These are phyloP conservation scores for Trichoderma sp. DNA, from an alignment of 2,329 filamentous ascomycete genomes.

Conservation along the genomic window DNA sequence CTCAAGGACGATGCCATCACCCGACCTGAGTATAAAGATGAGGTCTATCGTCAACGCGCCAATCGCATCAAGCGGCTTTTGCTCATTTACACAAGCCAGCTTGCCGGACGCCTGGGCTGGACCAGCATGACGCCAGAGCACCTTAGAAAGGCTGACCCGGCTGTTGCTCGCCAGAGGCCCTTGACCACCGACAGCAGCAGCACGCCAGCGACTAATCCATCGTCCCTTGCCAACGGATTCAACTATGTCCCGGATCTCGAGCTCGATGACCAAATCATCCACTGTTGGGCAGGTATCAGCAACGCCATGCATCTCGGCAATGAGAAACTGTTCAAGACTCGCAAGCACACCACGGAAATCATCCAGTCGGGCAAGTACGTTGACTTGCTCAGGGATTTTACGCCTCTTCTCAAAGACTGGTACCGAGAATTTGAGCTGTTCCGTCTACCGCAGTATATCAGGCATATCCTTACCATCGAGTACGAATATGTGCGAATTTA, in stretches of 20 bases:
- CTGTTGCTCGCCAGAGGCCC: constrained; percentile 55
- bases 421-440: constrained; percentile 81
- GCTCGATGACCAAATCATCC: constrained; percentile 70
- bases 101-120: constrained; percentile 89
- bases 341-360: constrained; percentile 84
- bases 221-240: constrained; percentile 61
- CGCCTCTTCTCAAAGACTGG: constrained; percentile 78
- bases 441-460: constrained; percentile 65
- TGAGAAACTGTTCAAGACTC: constrained; percentile 82
- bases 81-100: constrained; percentile 88
- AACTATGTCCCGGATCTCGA: constrained; percentile 70
- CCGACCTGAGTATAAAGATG: constrained; percentile 71
- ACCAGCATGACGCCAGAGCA: constrained; percentile 88
- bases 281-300: constrained; percentile 94
- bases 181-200: constrained; percentile 59
- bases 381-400: constrained; percentile 77
- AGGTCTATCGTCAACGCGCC: constrained; percentile 75
- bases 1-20: constrained; percentile 62
- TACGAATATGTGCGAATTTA: constrained; percentile 96
- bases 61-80: constrained; percentile 83
- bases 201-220: constrained; percentile 63
- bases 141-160: constrained; percentile 61
- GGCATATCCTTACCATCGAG: constrained; percentile 86
- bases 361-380: constrained; percentile 87
- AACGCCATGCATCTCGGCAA: constrained; percentile 92